phyloP scores from a whole-genome alignment of 257 asterid species.

The Dorcoceras hygrometricum region DNA sequence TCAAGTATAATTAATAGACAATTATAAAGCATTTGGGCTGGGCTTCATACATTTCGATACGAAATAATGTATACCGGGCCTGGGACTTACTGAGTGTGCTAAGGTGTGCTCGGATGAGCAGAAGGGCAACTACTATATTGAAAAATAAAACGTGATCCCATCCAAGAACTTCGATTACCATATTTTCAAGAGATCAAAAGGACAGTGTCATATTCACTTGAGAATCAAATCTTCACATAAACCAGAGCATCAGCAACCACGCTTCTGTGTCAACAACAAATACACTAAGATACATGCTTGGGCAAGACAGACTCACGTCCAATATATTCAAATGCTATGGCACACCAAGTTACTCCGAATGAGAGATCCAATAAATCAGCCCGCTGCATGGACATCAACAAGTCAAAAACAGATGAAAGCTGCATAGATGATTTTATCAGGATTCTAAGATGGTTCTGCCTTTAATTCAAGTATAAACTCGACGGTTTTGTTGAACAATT shows the following conservation, averaged over 20 bases:
- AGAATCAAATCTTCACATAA: too few species aligned
- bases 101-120: too few species aligned
- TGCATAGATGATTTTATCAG: not conserved
- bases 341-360: conserved; percentile 34
- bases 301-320: conserved; percentile 1
- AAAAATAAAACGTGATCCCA: too few species aligned
- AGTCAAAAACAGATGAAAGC: not conserved
- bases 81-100: too few species aligned
- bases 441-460: not conserved
- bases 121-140: too few species aligned
- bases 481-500: not conserved
- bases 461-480: not conserved
- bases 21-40: too few species aligned
- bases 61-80: too few species aligned
- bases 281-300: not conserved
- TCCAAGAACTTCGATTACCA: not conserved
- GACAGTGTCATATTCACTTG: not conserved
- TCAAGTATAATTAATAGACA: too few species aligned
- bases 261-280: not conserved
- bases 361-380: conserved; percentile 57
- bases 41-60: too few species aligned
- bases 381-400: conserved; percentile 41
- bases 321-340: conserved; percentile 5
- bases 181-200: too few species aligned
- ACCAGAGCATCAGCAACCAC: not conserved